These are phyloP conservation scores for Olyra latifolia DNA, from an alignment of 176 grass and related monocot species.

Conservation along the genomic window DNA sequence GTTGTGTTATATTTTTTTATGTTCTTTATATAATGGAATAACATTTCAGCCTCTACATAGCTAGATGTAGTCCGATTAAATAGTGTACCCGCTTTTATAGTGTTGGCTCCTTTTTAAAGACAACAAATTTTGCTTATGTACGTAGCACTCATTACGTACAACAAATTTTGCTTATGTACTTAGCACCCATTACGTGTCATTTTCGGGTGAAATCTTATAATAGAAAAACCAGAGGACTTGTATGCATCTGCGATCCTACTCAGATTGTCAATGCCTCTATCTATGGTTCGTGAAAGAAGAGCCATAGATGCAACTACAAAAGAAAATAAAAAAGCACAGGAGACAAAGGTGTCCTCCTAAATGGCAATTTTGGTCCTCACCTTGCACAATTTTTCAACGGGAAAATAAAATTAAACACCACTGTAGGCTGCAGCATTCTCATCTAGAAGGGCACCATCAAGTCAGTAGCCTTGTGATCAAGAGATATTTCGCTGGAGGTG, in stretches of 20 bases:
- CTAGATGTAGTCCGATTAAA: neutral
- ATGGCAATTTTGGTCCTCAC: neutral
- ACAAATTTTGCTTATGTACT: too few species aligned
- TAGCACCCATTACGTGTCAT: neutral
- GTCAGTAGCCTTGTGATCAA: neutral
- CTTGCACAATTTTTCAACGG: neutral
- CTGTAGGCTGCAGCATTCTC: neutral
- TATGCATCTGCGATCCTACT: neutral
- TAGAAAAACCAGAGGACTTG: neutral
- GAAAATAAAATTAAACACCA: neutral
- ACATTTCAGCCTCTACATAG: too few species aligned
- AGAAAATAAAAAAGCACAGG: too few species aligned
- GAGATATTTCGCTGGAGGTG: constrained; percentile 17
- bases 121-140: neutral
- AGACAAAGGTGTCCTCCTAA: neutral
- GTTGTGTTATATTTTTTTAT: too few species aligned
- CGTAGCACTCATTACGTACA: too few species aligned
- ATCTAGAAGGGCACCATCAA: neutral
- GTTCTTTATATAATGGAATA: too few species aligned
- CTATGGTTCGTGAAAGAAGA: neutral
- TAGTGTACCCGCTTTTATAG: neutral
- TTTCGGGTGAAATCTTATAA: neutral
- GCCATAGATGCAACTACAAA: neutral
- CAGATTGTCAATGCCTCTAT: neutral
- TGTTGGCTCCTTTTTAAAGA: neutral